Conservation (phyloP, 176 grass and related monocot genomes). For the Tillandsia fasciculata region DNA sequence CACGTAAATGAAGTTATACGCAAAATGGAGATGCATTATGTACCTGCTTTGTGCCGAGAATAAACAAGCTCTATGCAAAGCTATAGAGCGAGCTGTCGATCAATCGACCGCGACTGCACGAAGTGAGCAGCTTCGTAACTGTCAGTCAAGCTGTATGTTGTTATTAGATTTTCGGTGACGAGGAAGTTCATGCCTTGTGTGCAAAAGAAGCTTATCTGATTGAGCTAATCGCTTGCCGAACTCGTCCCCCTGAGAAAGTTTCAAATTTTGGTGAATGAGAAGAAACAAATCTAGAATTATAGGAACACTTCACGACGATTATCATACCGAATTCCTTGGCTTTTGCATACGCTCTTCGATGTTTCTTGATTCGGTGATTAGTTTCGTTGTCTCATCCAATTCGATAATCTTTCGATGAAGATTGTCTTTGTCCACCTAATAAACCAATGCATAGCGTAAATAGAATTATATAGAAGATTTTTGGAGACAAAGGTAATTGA, state of each 20-base stretch:
- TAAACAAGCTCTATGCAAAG: not conserved
- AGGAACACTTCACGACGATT: not conserved
- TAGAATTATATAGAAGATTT: not conserved
- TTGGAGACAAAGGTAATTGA: not conserved
- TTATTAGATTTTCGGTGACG: constrained; percentile 12
- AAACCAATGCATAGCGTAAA: constrained; percentile 13
- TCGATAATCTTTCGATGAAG: constrained; percentile 55
- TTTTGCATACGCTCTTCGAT: not conserved
- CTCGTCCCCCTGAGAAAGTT: constrained; percentile 34
- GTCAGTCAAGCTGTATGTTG: not conserved
- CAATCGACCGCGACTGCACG: not conserved
- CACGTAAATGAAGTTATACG: too few species aligned
- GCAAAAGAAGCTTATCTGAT: constrained; percentile 61
- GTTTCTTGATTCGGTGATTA: constrained; percentile 27
- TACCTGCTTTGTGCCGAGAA: not conserved
- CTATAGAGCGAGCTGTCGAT: not conserved
- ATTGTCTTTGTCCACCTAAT: constrained; percentile 63
- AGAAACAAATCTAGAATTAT: not conserved
- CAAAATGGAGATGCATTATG: too few species aligned
- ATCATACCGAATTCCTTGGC: not conserved
- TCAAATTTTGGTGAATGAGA: constrained; percentile 1
- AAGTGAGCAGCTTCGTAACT: not conserved
- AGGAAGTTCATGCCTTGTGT: constrained; percentile 44
- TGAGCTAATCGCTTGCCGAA: constrained; percentile 60
- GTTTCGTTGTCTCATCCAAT: constrained; percentile 44